Percentiles rank a stretch among this genome's conserved stretches.
Evolutionary conservation across 139 green algal genomes (phyloP).

Genomic region (Pleodorina starrii): DNA sequence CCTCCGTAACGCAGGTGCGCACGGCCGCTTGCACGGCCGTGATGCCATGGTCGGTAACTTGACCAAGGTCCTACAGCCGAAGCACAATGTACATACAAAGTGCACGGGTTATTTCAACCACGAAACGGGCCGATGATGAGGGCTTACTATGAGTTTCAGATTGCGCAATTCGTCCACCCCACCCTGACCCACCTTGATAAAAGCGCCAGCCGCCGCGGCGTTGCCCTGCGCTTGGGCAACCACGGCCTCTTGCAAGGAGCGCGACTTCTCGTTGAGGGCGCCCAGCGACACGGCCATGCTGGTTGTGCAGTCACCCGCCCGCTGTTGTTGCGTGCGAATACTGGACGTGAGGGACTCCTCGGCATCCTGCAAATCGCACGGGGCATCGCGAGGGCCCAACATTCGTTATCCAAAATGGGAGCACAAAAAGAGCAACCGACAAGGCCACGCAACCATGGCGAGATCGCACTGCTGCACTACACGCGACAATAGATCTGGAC

Average conservation of each 20-base stretch:
- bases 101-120: no score
- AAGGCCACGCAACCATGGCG: no score
- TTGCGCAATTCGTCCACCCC: no score
- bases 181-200: constrained; percentile 1
- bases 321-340: background rate
- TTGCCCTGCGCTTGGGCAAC: background rate
- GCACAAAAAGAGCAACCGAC: no score
- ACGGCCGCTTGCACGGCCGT: background rate
- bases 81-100: no score
- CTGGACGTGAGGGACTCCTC: background rate
- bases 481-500: no score
- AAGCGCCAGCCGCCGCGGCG: background rate
- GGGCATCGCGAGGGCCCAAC: no score
- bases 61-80: background rate
- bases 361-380: background rate
- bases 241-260: background rate
- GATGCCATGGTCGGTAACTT: background rate
- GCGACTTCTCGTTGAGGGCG: background rate
- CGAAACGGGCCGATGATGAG: no score
- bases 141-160: no score
- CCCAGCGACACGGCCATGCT: background rate
- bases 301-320: background rate
- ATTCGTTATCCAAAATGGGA: no score
- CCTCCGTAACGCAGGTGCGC: background rate
- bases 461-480: no score